Base-by-base conservation (phyloP, 352 stramenopile species). In the Phytophthora capsici region DNA sequence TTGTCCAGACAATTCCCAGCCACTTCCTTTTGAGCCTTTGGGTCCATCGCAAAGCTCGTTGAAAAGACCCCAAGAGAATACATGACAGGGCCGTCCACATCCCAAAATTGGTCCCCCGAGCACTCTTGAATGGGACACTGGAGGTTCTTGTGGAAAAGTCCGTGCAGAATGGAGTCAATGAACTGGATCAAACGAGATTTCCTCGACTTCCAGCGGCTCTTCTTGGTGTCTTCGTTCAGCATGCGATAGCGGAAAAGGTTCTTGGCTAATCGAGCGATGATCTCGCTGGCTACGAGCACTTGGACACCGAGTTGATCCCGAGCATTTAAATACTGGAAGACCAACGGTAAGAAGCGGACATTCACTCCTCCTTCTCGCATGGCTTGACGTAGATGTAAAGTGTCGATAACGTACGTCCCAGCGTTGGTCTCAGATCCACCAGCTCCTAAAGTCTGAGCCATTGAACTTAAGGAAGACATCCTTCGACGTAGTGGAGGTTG, bases 221-320 rank as follows among this genome's bases (percentile, higher is more conserved):
- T 64, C 9, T 69, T 72, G 5, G 65, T 78, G 6, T 77, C 46
- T 63, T 91, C 77, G 38, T 87, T 79, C 1, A 84, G 66, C 50
- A 92, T 69, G 7, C 75, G 72, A 28, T 84, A 91, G 4, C 78
- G 78, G 36, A 95, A 91, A 7, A 94, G 38, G 1, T 80, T 84
- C 63, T 94, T 95, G 3, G 87, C 87, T 23, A 95, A 40, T 28
- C 87, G 78, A 40, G 79, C 70, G 25, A 95, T 44, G 19, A 95
- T 92, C 36, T 93, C 82, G 34, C 75, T 73, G 13, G 86, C 83
- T 8, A 95, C 77, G 6, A 95, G 59, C 10, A 84, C 65, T 38
- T 69, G 57, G 6, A 89, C 63, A 2, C 87, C 87, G 9, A 76
- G 75, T 57, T 93, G 84, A 0, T 71, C 65, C n/a, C 69, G 57